Percentiles rank a stretch among this genome's conserved stretches.
phyloP scores from a whole-genome alignment of 768 basidiomycete species.

The Boletus sp. region DNA sequence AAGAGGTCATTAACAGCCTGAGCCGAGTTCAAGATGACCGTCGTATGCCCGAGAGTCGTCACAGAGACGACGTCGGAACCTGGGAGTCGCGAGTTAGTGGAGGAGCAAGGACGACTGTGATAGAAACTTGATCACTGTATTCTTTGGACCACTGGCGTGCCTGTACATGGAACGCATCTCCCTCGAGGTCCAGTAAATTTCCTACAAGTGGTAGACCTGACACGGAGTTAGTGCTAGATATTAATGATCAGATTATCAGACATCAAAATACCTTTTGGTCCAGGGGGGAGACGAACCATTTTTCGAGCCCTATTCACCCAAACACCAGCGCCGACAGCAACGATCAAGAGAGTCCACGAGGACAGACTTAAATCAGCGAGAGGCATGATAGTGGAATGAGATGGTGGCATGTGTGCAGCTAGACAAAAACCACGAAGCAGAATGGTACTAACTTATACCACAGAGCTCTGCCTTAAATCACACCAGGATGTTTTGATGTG shows the following conservation, averaged over 20 bases:
- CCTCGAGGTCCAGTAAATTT: neutral
- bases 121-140: neutral
- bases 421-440: neutral
- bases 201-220: neutral
- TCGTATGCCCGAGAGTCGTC: constrained; percentile 2
- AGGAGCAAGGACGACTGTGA: neutral
- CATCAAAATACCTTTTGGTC: neutral
- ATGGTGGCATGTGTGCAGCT: neutral
- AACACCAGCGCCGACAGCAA: neutral
- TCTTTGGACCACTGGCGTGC: neutral
- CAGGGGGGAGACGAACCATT: constrained; percentile 1
- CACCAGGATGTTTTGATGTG: neutral
- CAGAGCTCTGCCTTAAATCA: too few relatives aligned
- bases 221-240: neutral
- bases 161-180: constrained; percentile 1
- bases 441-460: neutral
- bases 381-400: neutral
- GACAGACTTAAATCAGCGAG: neutral
- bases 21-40: neutral
- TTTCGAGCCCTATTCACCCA: neutral
- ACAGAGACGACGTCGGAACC: constrained; percentile 1
- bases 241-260: too few relatives aligned
- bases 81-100: neutral
- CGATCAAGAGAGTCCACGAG: neutral
- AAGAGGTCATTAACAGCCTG: constrained; percentile 3